A percentile compares a stretch with the other conserved stretches of the same genome.
Conservation (phyloP, 768 basidiomycete species). For the Tricholoma sp. region DNA sequence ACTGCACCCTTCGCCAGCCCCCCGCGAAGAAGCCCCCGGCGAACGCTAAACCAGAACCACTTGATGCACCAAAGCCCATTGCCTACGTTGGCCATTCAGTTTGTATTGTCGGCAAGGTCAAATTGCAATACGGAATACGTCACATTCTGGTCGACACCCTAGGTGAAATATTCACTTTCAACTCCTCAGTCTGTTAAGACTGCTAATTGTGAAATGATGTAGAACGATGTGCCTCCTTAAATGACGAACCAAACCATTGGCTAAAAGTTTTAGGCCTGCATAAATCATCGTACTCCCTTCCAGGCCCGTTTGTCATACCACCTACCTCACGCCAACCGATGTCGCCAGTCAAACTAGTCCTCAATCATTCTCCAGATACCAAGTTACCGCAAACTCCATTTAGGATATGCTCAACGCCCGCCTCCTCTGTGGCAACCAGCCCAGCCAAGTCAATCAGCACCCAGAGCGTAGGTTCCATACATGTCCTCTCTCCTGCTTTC, state of each 20-base stretch:
- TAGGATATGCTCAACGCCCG: constrained; percentile 15
- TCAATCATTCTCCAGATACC: constrained; percentile 1
- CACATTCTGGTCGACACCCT: constrained; percentile 46
- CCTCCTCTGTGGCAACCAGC: constrained; percentile 20
- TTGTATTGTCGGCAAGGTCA: constrained; percentile 42
- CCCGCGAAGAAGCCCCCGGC: constrained; percentile 12
- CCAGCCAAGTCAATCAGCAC: constrained; percentile 20
- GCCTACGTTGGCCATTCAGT: constrained; percentile 44
- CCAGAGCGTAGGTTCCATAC: background rate
- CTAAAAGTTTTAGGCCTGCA: constrained; percentile 48
- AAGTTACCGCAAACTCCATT: constrained; percentile 16
- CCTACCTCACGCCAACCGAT: constrained; percentile 8
- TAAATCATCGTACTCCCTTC: constrained; percentile 41
- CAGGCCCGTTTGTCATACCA: constrained; percentile 49
- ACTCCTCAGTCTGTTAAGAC: background rate
- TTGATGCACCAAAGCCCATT: constrained; percentile 27
- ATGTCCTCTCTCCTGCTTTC: background rate
- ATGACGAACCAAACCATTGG: constrained; percentile 61
- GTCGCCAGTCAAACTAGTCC: constrained; percentile 6
- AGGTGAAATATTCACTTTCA: constrained; percentile 28
- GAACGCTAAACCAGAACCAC: constrained; percentile 10
- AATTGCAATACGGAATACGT: constrained; percentile 33
- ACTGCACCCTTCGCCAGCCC: constrained; percentile 48
- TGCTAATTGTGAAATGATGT: background rate
- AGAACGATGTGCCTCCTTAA: constrained; percentile 44